A percentile compares a stretch with the other conserved stretches of the same genome.
Conservation (phyloP, 352 stramenopile species). For the Globisporangium paddicum region DNA sequence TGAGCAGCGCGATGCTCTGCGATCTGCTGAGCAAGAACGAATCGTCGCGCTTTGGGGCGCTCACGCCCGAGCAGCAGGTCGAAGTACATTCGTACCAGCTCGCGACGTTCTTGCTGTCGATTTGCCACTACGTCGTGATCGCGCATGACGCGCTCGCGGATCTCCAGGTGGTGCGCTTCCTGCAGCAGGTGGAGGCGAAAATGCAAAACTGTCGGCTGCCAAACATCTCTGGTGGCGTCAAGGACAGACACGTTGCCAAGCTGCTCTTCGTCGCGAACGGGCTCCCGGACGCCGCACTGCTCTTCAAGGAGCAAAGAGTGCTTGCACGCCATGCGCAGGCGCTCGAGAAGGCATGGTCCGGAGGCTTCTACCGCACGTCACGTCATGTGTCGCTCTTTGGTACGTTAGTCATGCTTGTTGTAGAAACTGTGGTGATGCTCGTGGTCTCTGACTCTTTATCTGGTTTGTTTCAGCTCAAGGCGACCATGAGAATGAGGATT, state of each 20-base stretch:
- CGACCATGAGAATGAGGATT: constrained; percentile 12
- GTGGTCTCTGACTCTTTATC: constrained; percentile 5
- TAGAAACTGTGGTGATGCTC: neutral
- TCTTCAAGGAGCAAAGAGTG: constrained; percentile 27
- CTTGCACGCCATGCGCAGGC: constrained; percentile 28
- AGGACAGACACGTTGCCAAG: constrained; percentile 48
- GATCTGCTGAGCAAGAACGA: constrained; percentile 50
- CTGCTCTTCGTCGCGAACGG: constrained; percentile 63
- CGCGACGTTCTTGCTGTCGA: constrained; percentile 56
- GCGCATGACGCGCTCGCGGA: constrained; percentile 47
- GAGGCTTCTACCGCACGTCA: constrained; percentile 15
- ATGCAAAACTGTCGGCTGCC: constrained; percentile 51
- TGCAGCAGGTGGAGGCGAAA: constrained; percentile 49
- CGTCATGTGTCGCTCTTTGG: constrained; percentile 2
- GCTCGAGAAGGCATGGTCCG: constrained; percentile 30
- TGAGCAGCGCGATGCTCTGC: constrained; percentile 53
- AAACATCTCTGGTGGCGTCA: constrained; percentile 45
- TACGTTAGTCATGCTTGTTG: neutral
- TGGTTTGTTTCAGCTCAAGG: constrained; percentile 17
- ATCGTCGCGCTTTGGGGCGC: constrained; percentile 38
- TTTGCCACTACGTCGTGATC: constrained; percentile 77
- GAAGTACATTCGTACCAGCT: constrained; percentile 60
- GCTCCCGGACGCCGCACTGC: constrained; percentile 22
- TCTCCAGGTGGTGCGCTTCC: constrained; percentile 32
- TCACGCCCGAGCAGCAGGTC: constrained; percentile 61